These are phyloP conservation scores for Diaporthe caulivora DNA, from an alignment of 2,329 filamentous ascomycete genomes.

Conservation along the genomic window DNA sequence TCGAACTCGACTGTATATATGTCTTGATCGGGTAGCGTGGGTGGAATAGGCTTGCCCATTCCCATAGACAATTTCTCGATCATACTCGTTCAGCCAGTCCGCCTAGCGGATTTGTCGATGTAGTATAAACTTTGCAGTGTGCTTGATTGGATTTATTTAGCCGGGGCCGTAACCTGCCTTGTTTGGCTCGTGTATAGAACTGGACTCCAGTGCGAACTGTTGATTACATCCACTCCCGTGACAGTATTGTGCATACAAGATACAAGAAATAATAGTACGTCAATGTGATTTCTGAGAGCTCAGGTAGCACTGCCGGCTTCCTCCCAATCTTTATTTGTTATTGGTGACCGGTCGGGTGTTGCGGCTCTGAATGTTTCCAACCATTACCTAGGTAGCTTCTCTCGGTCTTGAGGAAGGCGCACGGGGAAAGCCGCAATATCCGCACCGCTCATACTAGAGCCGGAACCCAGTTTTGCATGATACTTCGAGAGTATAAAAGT, in stretches of 20 bases:
- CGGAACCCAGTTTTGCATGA: background rate
- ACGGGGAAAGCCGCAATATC: slow-evolving; percentile 32
- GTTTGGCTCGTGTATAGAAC: background rate
- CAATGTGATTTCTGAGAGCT: background rate
- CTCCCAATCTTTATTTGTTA: background rate
- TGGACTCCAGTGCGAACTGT: no score
- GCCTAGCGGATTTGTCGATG: background rate
- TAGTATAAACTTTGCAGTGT: background rate
- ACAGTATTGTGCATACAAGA: background rate
- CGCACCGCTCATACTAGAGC: background rate
- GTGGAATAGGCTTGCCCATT: slow-evolving; percentile 68
- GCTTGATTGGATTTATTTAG: background rate
- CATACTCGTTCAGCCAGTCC: background rate
- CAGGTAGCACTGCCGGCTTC: background rate
- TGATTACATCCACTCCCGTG: background rate
- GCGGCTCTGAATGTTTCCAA: background rate
- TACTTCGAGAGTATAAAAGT: background rate
- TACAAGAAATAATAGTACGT: background rate
- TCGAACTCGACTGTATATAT: slow-evolving; percentile 72
- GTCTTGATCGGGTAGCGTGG: slow-evolving; percentile 65
- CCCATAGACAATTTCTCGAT: slow-evolving; percentile 48
- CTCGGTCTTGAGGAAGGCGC: background rate
- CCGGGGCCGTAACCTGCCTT: background rate
- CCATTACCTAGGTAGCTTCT: background rate
- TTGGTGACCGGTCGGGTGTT: background rate